Conservation (phyloP, 116 monocot species). For the Zostera marina region DNA sequence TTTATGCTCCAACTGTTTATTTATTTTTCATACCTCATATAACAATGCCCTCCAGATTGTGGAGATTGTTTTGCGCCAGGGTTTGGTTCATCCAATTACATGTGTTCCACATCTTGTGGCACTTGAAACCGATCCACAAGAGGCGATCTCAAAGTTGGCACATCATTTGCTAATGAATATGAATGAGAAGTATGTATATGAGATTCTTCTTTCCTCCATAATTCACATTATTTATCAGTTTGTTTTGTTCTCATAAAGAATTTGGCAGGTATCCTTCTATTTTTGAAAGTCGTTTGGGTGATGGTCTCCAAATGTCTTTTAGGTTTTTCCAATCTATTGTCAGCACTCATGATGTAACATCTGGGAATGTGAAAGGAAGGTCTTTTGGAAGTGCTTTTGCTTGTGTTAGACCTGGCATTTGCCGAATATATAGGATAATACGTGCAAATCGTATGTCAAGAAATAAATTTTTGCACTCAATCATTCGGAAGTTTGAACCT, state of each 20-base stretch:
- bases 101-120: slow-evolving; percentile 90
- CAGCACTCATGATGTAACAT: slow-evolving; percentile 14
- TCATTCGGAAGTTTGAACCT: slow-evolving; percentile 86
- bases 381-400: slow-evolving; percentile 31
- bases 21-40: not conserved
- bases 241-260: not conserved
- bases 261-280: slow-evolving; percentile 84
- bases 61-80: slow-evolving; percentile 94
- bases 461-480: slow-evolving; percentile 95
- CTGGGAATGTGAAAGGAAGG: slow-evolving; percentile 37
- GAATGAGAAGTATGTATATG: slow-evolving; percentile 87
- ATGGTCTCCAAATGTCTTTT: slow-evolving; percentile 93
- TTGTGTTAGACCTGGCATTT: slow-evolving; percentile 73
- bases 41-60: slow-evolving; percentile 45
- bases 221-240: not conserved
- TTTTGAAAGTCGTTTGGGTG: slow-evolving; percentile 91
- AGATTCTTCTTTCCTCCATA: not conserved
- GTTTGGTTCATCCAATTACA: slow-evolving; percentile 95
- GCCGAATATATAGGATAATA: slow-evolving; percentile 84
- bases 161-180: slow-evolving; percentile 92
- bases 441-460: slow-evolving; percentile 72
- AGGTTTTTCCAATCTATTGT: slow-evolving; percentile 53
- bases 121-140: slow-evolving; percentile 86
- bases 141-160: slow-evolving; percentile 73
- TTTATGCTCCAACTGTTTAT: not conserved